These are phyloP conservation scores for Aspergillus wentii DNA, from an alignment of 495 filamentous ascomycete species.

Conservation along the genomic window DNA sequence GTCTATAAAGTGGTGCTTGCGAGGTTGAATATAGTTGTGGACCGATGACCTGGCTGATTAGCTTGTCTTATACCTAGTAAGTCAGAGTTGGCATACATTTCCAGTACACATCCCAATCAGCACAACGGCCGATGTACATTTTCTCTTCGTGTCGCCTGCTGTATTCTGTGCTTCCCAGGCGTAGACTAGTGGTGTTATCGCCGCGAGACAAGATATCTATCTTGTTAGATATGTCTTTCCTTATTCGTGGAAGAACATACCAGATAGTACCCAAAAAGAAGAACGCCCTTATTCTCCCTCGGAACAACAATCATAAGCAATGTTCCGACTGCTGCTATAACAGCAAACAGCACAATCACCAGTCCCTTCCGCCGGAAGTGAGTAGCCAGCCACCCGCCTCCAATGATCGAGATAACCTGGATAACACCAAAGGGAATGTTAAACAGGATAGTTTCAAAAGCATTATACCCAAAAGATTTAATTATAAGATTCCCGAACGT, in stretches of 20 bases:
- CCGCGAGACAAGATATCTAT: constrained; percentile 22
- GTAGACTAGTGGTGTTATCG: constrained; percentile 21
- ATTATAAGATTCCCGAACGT: constrained; percentile 34
- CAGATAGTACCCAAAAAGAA: constrained; percentile 23
- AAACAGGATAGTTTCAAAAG: constrained; percentile 27
- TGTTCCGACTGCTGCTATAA: constrained; percentile 14
- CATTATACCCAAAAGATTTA: constrained; percentile 29
- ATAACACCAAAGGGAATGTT: constrained; percentile 34
- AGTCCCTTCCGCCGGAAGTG: constrained; percentile 14
- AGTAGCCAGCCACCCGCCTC: constrained; percentile 41
- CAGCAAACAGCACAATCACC: constrained; percentile 11
- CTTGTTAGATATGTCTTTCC: not conserved
- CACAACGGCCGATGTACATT: constrained; percentile 19
- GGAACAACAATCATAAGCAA: constrained; percentile 19
- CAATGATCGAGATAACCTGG: constrained; percentile 39
- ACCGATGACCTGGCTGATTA: constrained; percentile 50
- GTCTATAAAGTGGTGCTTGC: constrained; percentile 49
- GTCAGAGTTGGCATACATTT: too few relatives aligned
- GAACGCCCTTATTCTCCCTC: constrained; percentile 18
- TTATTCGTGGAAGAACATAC: constrained; percentile 1
- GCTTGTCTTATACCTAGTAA: too few relatives aligned
- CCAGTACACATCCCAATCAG: constrained; percentile 21
- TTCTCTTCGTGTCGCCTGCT: constrained; percentile 24
- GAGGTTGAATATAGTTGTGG: constrained; percentile 55
- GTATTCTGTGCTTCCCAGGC: constrained; percentile 27